These are phyloP conservation scores for Chytriomyces sp. DNA, from an alignment of 192 early-diverging fungal genomes.

Conservation along the genomic window DNA sequence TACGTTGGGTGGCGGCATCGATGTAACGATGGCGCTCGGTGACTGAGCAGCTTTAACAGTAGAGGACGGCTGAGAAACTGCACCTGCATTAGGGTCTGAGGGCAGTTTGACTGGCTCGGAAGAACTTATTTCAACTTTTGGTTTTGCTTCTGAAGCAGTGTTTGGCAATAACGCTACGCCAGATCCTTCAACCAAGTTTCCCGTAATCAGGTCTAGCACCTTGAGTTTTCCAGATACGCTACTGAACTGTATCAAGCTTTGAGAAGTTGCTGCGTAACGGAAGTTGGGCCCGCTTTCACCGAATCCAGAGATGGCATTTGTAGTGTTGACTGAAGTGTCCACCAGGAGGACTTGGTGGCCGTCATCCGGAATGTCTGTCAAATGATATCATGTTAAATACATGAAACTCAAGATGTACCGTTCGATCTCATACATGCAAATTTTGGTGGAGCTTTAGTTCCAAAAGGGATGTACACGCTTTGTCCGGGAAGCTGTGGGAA, in stretches of 20 bases:
- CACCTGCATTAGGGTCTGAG: too few relatives aligned
- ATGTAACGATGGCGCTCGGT: too few relatives aligned
- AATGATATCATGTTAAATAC: not conserved
- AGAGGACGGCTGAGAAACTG: too few relatives aligned
- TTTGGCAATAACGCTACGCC: slow-evolving; percentile 8
- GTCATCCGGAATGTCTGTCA: slow-evolving; percentile 24
- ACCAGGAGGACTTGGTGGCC: slow-evolving; percentile 19
- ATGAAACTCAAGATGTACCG: not conserved
- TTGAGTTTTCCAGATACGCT: slow-evolving; percentile 4
- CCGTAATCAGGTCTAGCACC: not conserved
- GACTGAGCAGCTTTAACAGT: too few relatives aligned
- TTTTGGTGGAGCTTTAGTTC: not conserved
- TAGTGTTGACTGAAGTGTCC: slow-evolving; percentile 19
- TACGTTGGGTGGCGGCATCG: too few relatives aligned
- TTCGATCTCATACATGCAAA: not conserved
- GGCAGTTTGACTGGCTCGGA: too few relatives aligned
- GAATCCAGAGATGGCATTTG: slow-evolving; percentile 13
- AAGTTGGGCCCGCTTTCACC: not conserved
- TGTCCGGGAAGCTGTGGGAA: slow-evolving; percentile 2
- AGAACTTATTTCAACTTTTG: too few relatives aligned
- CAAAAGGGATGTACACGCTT: slow-evolving; percentile 13
- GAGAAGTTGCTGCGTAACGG: slow-evolving; percentile 10
- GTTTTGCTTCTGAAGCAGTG: too few relatives aligned
- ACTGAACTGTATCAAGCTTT: slow-evolving; percentile 15
- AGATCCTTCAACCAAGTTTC: not conserved